Conservation (phyloP, 495 filamentous ascomycete genomes). For the Geoglossum glabrum region DNA sequence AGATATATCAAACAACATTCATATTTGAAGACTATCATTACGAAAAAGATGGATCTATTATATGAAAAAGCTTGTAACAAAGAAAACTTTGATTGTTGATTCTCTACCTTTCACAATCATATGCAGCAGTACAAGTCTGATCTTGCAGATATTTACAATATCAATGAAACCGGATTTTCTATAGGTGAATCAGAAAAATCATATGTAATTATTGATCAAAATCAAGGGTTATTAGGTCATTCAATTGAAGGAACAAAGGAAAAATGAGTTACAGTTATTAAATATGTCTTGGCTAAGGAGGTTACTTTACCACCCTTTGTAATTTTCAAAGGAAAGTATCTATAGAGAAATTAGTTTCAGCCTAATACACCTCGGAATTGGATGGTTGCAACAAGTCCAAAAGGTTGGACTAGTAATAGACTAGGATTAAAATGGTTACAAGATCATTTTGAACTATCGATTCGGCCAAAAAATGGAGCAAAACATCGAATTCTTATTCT, state of each 20-base stretch:
- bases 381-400: conserved; percentile 2
- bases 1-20: too few relatives aligned
- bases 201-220: background rate
- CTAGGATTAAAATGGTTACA: conserved; percentile 5
- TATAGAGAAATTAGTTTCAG: background rate
- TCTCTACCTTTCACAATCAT: too few relatives aligned
- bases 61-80: too few relatives aligned
- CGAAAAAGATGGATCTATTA: too few relatives aligned
- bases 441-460: conserved; percentile 5
- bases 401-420: conserved; percentile 7
- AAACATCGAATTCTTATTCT: conserved; percentile 4
- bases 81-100: too few relatives aligned
- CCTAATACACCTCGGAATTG: conserved; percentile 3
- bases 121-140: too few relatives aligned
- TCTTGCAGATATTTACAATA: too few relatives aligned
- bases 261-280: conserved; percentile 7
- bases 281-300: conserved; percentile 6
- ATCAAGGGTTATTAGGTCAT: background rate
- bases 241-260: background rate
- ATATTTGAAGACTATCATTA: too few relatives aligned
- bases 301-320: conserved; percentile 4
- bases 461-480: background rate
- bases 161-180: too few relatives aligned
- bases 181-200: background rate
- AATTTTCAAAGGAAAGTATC: conserved; percentile 9